Evolutionary conservation across 495 filamentous ascomycete species (phyloP).

Genomic region (Podospora fimiseda): DNA sequence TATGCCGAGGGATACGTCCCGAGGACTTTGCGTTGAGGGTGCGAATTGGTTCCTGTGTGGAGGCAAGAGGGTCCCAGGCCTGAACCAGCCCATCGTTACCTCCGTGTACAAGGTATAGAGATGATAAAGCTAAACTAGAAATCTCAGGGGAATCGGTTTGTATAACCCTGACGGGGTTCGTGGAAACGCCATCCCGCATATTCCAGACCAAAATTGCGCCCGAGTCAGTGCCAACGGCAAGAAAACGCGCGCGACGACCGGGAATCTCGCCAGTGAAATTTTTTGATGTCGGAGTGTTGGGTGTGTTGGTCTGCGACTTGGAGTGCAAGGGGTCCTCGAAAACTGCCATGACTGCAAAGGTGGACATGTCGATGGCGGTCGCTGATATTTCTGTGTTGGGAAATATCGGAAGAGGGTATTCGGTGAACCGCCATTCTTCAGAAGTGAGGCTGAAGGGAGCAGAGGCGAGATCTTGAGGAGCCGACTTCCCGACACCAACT

Average conservation of each 20-base stretch:
- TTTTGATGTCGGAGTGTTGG: conserved; percentile 23
- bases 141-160: conserved; percentile 88
- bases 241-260: conserved; percentile 72
- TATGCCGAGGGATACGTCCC: conserved; percentile 55
- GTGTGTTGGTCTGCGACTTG: conserved; percentile 13
- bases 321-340: conserved; percentile 66
- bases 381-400: conserved; percentile 51
- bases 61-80: conserved; percentile 91
- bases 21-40: conserved; percentile 87
- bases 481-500: neutral
- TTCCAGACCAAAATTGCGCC: conserved; percentile 83
- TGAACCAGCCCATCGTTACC: conserved; percentile 94
- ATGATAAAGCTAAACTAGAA: conserved; percentile 77
- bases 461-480: neutral
- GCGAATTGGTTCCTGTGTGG: conserved; percentile 68
- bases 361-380: conserved; percentile 69
- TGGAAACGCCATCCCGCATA: conserved; percentile 54
- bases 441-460: neutral
- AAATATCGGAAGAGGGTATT: conserved; percentile 28
- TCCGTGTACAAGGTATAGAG: conserved; percentile 83
- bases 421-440: conserved; percentile 35
- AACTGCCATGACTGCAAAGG: conserved; percentile 57
- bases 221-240: conserved; percentile 74
- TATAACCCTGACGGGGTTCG: conserved; percentile 66
- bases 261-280: conserved; percentile 53